These are phyloP conservation scores for Yamadazyma atmosphaerica DNA, from an alignment of 1,139 yeast genomes.

Conservation along the genomic window DNA sequence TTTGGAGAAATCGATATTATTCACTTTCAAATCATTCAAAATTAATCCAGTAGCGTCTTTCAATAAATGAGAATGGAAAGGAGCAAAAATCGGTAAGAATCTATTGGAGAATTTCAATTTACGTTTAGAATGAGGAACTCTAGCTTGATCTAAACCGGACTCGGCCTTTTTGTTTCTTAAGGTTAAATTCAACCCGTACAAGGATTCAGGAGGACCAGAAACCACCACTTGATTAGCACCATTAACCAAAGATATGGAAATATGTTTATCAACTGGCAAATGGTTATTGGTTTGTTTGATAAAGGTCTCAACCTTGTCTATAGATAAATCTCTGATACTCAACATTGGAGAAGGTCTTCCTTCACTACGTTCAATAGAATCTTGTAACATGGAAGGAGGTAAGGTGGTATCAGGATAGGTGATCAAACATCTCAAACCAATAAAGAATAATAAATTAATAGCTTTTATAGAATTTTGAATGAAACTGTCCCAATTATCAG, in stretches of 20 bases:
- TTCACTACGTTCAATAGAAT: conserved; percentile 90
- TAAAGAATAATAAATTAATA: conserved; percentile 80
- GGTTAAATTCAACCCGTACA: conserved; percentile 90
- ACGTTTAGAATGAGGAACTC: conserved; percentile 91
- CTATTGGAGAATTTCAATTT: conserved; percentile 90
- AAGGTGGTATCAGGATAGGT: conserved; percentile 91
- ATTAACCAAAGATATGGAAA: conserved; percentile 85
- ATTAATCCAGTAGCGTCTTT: conserved; percentile 69
- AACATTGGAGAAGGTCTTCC: conserved; percentile 98
- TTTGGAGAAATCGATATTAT: conserved; percentile 55
- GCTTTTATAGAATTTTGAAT: conserved; percentile 72
- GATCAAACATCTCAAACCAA: conserved; percentile 89
- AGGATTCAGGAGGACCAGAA: conserved; percentile 98
- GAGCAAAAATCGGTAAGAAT: conserved; percentile 92
- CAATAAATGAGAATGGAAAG: conserved; percentile 92
- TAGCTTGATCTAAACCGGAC: conserved; percentile 89
- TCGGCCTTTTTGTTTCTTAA: conserved; percentile 95
- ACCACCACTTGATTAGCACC: conserved; percentile 96
- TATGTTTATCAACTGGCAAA: conserved; percentile 88
- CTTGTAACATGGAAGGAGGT: conserved; percentile 92
- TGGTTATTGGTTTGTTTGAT: conserved; percentile 89
- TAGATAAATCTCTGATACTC: conserved; percentile 83
- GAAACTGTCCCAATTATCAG: conserved; percentile 86
- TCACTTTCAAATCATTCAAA: conserved; percentile 57
- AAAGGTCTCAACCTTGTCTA: conserved; percentile 73